Conservation (phyloP, 2,329 filamentous ascomycete species). For the Aureobasidium mangrovei region DNA sequence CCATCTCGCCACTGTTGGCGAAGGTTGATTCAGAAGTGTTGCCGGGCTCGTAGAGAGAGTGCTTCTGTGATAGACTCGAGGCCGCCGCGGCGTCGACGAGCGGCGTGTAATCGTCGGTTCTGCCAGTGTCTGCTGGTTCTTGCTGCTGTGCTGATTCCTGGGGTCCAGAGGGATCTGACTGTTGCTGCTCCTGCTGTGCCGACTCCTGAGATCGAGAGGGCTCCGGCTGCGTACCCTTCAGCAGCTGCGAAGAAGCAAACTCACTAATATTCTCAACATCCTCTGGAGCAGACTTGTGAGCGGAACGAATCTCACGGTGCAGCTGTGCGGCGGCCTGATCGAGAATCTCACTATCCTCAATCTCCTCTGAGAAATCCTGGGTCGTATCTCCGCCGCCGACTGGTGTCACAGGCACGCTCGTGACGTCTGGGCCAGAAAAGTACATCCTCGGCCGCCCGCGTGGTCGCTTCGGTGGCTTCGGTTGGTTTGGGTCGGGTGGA, state of each 20-base stretch:
- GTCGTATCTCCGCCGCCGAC: not conserved
- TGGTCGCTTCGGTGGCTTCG: no score
- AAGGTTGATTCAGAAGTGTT: slow-evolving; percentile 9
- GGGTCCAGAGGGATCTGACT: not conserved
- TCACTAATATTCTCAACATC: slow-evolving; percentile 6
- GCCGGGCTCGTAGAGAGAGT: slow-evolving; percentile 15
- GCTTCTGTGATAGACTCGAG: slow-evolving; percentile 14
- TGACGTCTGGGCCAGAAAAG: not conserved
- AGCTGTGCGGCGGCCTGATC: slow-evolving; percentile 4
- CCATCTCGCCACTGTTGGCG: not conserved
- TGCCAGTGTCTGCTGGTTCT: not conserved
- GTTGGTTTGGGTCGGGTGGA: not conserved
- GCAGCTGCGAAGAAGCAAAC: slow-evolving; percentile 15
- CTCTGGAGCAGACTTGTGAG: not conserved
- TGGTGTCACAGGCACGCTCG: not conserved
- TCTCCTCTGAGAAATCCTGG: not conserved
- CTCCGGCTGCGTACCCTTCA: slow-evolving; percentile 14
- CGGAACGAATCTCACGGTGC: not conserved
- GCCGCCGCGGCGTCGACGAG: slow-evolving; percentile 15
- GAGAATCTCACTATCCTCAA: not conserved
- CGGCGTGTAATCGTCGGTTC: not conserved
- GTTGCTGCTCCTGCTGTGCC: not conserved
- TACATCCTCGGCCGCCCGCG: not conserved
- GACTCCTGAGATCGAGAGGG: not conserved
- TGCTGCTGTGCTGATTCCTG: not conserved